These are phyloP conservation scores for Penicillium nucicola DNA, from an alignment of 495 filamentous ascomycete species.

Conservation along the genomic window DNA sequence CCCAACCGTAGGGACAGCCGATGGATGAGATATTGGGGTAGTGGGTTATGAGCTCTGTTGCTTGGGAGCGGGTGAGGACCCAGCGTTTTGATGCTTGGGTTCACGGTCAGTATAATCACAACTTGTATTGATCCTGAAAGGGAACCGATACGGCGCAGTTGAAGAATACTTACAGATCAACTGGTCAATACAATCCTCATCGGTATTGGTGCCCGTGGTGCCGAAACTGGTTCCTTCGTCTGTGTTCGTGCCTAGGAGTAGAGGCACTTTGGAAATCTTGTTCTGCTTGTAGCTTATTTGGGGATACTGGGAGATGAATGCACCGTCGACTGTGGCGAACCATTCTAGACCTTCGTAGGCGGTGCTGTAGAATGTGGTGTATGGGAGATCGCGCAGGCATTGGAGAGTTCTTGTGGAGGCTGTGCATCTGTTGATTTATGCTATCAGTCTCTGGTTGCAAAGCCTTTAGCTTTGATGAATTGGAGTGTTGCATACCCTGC, in stretches of 20 bases:
- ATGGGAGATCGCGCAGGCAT: slow-evolving; percentile 59
- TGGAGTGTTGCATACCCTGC: slow-evolving; percentile 16
- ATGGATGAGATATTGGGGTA: slow-evolving; percentile 45
- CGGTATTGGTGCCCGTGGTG: slow-evolving; percentile 41
- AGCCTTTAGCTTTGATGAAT: background rate
- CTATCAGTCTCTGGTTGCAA: background rate
- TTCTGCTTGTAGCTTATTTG: slow-evolving; percentile 31
- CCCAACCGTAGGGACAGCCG: slow-evolving; percentile 49
- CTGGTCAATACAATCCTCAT: slow-evolving; percentile 40
- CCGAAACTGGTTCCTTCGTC: slow-evolving; percentile 50
- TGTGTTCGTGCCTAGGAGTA: slow-evolving; percentile 44
- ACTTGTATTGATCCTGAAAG: no score
- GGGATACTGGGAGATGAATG: slow-evolving; percentile 45
- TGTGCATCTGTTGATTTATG: slow-evolving; percentile 48
- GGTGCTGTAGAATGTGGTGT: slow-evolving; percentile 54
- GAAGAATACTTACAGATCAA: slow-evolving; percentile 30
- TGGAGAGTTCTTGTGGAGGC: slow-evolving; percentile 52
- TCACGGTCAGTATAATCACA: no score
- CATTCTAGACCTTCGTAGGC: slow-evolving; percentile 39
- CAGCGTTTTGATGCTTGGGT: slow-evolving; percentile 40
- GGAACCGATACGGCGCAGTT: no score
- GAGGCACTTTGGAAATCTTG: slow-evolving; percentile 40
- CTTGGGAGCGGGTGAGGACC: slow-evolving; percentile 27
- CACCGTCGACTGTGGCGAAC: slow-evolving; percentile 49
- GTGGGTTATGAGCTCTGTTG: slow-evolving; percentile 24